Conservation (phyloP, 768 basidiomycete genomes). For the Pleurotus salmoneostramineus region DNA sequence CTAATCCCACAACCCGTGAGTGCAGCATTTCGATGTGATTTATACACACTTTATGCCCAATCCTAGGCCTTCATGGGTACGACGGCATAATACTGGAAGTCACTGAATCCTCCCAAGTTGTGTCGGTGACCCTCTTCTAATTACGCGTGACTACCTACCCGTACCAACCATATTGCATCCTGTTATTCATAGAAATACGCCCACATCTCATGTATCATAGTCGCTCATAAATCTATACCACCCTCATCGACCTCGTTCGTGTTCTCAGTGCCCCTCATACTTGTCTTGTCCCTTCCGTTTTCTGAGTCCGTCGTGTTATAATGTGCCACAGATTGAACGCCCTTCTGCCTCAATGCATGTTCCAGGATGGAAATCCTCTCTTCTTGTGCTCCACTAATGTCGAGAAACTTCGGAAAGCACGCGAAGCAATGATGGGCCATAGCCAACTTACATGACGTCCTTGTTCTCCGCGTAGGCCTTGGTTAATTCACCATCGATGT, state of each 20-base stretch:
- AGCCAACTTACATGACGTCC: conserved; percentile 54
- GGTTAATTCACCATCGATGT: conserved; percentile 50
- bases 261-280: neutral
- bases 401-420: neutral
- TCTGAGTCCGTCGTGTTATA: conserved; percentile 28
- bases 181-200: neutral
- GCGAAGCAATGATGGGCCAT: neutral
- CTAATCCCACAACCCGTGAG: conserved; percentile 68
- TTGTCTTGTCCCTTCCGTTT: neutral
- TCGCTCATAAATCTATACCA: conserved; percentile 7
- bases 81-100: conserved; percentile 81
- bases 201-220: neutral
- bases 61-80: conserved; percentile 47
- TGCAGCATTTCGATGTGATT: conserved; percentile 14
- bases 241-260: neutral
- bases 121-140: conserved; percentile 69
- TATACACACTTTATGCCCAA: conserved; percentile 32
- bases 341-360: conserved; percentile 62
- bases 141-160: neutral
- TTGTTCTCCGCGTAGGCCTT: conserved; percentile 71
- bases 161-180: neutral
- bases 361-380: conserved; percentile 70
- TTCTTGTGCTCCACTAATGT: conserved; percentile 66
- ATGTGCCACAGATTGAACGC: conserved; percentile 43
- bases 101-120: conserved; percentile 73